Evolutionary conservation across 257 asterid species (phyloP).

Genomic region (Handroanthus guayacan): DNA sequence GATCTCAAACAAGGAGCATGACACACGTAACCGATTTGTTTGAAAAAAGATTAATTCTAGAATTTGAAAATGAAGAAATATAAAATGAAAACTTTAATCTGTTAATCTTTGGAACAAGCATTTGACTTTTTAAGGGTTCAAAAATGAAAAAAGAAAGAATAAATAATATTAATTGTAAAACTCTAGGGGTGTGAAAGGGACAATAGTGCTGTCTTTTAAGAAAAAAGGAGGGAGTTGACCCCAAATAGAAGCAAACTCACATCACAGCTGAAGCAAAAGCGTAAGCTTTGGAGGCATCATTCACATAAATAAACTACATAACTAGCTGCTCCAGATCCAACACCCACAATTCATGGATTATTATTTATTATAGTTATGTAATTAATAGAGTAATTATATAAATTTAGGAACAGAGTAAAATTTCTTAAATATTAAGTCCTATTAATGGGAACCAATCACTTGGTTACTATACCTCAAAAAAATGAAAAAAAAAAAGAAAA

Average conservation of each 20-base stretch:
- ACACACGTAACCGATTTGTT: too few species aligned
- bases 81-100: background rate
- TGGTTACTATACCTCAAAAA: too few species aligned
- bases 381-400: too few species aligned
- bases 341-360: background rate
- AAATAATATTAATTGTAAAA: background rate
- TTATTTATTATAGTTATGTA: background rate
- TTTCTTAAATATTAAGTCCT: too few species aligned
- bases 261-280: constrained; percentile 39
- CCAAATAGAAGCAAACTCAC: constrained; percentile 35
- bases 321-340: constrained; percentile 9
- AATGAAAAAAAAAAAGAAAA: too few species aligned
- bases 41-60: too few species aligned
- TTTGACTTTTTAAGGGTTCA: background rate
- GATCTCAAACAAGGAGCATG: too few species aligned
- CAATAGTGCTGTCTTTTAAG: constrained; percentile 43
- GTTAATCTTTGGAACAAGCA: background rate
- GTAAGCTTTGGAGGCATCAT: constrained; percentile 30
- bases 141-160: background rate
- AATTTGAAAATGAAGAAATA: too few species aligned
- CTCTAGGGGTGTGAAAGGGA: constrained; percentile 44
- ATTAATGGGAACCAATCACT: too few species aligned
- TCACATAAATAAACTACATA: background rate
- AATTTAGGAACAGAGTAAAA: too few species aligned
- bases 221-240: constrained; percentile 30